Evolutionary conservation across 805 yeast genomes (phyloP).

Genomic region (Teunomyces cretensis): DNA sequence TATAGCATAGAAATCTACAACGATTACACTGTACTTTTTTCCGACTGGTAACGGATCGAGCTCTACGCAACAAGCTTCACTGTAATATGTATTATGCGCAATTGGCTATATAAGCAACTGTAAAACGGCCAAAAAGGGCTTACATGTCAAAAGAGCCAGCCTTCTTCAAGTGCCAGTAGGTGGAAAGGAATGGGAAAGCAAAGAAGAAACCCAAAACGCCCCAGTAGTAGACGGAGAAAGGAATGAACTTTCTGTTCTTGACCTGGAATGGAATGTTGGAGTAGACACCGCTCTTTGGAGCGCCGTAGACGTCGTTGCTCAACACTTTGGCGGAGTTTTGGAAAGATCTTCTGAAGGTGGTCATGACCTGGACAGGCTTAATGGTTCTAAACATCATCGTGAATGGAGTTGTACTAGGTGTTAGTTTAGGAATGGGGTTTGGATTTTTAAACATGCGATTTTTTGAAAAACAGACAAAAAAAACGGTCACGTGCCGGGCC

Average conservation of each 20-base stretch:
- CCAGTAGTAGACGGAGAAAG: slow-evolving; percentile 80
- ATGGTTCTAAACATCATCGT: slow-evolving; percentile 13
- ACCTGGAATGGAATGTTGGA: slow-evolving; percentile 93
- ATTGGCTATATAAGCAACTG: neutral
- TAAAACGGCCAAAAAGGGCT: too few relatives aligned
- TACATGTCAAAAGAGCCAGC: slow-evolving; percentile 49
- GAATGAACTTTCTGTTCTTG: slow-evolving; percentile 81
- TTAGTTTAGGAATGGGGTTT: neutral
- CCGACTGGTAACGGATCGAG: too few relatives aligned
- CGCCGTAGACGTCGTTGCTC: slow-evolving; percentile 33
- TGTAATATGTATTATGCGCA: neutral
- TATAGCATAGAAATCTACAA: slow-evolving; percentile 5
- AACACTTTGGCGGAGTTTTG: slow-evolving; percentile 43
- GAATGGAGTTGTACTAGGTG: neutral
- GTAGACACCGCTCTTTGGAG: slow-evolving; percentile 68
- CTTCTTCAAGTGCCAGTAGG: slow-evolving; percentile 83
- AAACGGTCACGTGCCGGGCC: neutral
- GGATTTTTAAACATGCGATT: neutral
- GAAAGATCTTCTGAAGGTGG: slow-evolving; percentile 35
- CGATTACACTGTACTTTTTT: too few relatives aligned
- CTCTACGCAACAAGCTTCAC: too few relatives aligned
- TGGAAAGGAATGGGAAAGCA: slow-evolving; percentile 70
- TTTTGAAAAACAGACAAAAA: neutral
- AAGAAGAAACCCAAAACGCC: slow-evolving; percentile 55
- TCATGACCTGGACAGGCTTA: slow-evolving; percentile 15